Base-by-base conservation (phyloP, 768 basidiomycete species). In the Terana coerulea region DNA sequence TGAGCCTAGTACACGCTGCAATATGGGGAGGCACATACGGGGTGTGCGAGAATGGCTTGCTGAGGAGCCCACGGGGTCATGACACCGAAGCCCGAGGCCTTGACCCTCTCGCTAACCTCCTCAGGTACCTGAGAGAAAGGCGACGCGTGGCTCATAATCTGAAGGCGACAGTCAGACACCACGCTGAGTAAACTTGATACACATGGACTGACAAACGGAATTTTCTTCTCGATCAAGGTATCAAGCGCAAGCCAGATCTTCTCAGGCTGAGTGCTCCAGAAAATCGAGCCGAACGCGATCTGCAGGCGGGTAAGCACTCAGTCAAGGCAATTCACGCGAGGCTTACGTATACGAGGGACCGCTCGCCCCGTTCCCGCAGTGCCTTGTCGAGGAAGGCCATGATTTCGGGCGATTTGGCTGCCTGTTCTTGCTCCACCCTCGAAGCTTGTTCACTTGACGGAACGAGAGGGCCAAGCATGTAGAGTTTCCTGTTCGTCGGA, bases 61-160 rank as follows among this genome's bases (percentile, higher is more conserved):
- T 65, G 64, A 2, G 64, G 64, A 3, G 59, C 47, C 64, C 62
- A 65, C 1, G 52, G 47, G 9, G 61, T 52, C 22, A 65, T 44
- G 14, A 64, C 1, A 2, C 61, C 64, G 25, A 55, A 28, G 11
- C 59, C 57, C 12, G 54, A 59, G 12, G 35, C 31, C 26, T 49
- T 30, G 7, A 62, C 44, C 31, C 55, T 57, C 36, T 52, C 26
- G 15, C 30, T 48, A 21, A 61, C 24, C 7, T 58, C 50, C 10
- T 59, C 56, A 17, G 50, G 50, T 17, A 65, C 31, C 11, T 19
- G 7, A 0, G 55, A 55, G 1, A 54, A 8, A 0, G 53, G 54
- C 1, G 57, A 52, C 15, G 57, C 59, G 34, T 58, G 54, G 37
- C 56, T 55, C 31, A 64, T 19, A 8, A 62, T 57, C 63, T 64